A percentile compares a stretch with the other conserved stretches of the same genome.
These are phyloP conservation scores for Lepraria neglecta DNA, from an alignment of 495 filamentous ascomycete genomes.

Conservation along the genomic window DNA sequence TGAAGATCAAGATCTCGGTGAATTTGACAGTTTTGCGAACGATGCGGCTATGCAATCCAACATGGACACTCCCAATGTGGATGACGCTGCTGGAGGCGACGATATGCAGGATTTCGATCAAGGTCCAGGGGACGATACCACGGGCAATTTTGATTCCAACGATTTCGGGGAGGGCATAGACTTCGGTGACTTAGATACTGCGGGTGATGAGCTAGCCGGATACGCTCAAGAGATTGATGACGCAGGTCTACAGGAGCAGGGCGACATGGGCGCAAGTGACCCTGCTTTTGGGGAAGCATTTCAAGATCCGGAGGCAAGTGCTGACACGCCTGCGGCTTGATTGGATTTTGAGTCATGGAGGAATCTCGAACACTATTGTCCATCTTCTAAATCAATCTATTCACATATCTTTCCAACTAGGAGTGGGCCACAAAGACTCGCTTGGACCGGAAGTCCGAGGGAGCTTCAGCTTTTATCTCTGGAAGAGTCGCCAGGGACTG, in stretches of 20 bases:
- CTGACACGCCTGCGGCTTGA: constrained; percentile 5
- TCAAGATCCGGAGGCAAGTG: constrained; percentile 46
- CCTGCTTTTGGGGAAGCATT: constrained; percentile 60
- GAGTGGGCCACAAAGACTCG: neutral
- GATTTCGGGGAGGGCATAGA: constrained; percentile 42
- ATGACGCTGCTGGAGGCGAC: constrained; percentile 30
- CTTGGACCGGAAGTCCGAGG: neutral
- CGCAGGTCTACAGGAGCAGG: constrained; percentile 38
- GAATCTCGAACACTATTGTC: neutral
- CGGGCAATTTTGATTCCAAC: constrained; percentile 36
- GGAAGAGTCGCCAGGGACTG: neutral
- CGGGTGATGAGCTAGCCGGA: constrained; percentile 56
- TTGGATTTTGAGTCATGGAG: neutral
- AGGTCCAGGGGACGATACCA: constrained; percentile 23
- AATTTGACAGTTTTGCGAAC: constrained; percentile 22
- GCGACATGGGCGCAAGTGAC: constrained; percentile 46
- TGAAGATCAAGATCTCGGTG: constrained; percentile 20
- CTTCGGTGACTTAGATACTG: constrained; percentile 55
- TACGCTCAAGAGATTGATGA: constrained; percentile 50
- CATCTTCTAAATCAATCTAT: too few relatives aligned
- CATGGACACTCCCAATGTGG: constrained; percentile 21
- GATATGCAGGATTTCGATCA: constrained; percentile 31
- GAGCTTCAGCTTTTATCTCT: neutral
- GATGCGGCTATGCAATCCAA: constrained; percentile 16
- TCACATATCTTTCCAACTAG: neutral